A percentile compares a stretch with the other conserved stretches of the same genome.
phyloP scores from a whole-genome alignment of 257 asterid genomes.

The Salvia rosmarinus region DNA sequence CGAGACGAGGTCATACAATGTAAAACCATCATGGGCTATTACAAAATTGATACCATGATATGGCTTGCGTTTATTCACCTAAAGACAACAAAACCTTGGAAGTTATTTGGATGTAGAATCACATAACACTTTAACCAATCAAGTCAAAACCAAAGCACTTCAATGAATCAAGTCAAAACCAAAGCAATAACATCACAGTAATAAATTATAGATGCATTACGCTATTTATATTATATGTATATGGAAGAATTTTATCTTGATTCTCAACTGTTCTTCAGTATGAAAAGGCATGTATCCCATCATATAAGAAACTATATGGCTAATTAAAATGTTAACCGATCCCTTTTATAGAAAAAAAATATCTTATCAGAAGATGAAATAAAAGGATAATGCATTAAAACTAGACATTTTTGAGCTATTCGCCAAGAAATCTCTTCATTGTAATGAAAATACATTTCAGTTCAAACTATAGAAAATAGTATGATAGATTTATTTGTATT shows the following conservation, averaged over 20 bases:
- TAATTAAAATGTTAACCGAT: conserved; percentile 5
- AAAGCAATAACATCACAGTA: too few relatives aligned
- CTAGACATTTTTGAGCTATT: neutral
- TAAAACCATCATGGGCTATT: conserved; percentile 96
- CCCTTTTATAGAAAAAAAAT: neutral
- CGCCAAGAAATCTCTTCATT: neutral
- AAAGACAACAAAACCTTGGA: conserved; percentile 22
- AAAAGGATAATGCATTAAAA: conserved; percentile 2
- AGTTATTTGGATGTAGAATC: conserved; percentile 25
- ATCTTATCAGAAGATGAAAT: neutral
- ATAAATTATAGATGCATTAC: too few relatives aligned
- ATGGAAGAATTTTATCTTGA: too few relatives aligned
- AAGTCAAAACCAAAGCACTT: neutral
- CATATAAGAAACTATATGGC: neutral
- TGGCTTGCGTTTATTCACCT: conserved; percentile 95
- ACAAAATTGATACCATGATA: conserved; percentile 83
- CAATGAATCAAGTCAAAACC: too few relatives aligned
- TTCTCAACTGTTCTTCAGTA: too few relatives aligned
- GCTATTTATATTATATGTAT: too few relatives aligned
- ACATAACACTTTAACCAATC: conserved; percentile 12
- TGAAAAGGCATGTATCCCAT: too few relatives aligned
- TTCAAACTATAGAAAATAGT: neutral
- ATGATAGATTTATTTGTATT: neutral
- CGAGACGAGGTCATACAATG: conserved; percentile 91
- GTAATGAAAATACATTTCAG: neutral